Evolutionary conservation across 805 yeast species (phyloP).

Genomic region (Yarrowia keelungensis): DNA sequence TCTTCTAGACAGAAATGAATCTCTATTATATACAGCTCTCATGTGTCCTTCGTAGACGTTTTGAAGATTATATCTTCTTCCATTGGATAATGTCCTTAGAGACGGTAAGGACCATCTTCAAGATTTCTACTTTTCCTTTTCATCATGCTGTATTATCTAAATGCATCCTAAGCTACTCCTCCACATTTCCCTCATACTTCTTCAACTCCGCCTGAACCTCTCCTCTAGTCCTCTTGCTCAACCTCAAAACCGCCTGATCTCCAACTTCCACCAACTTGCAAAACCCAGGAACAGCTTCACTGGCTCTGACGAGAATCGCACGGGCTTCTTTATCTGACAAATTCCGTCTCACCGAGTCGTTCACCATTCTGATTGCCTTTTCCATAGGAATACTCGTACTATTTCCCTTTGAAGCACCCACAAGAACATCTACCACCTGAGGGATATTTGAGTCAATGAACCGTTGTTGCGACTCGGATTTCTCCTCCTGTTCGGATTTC

Average conservation of each 20-base stretch:
- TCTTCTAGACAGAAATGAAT: too few relatives aligned
- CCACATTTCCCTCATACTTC: background rate
- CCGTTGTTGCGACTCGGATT: conserved; percentile 1
- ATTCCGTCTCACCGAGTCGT: conserved; percentile 11
- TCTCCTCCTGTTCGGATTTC: background rate
- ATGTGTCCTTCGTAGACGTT: too few relatives aligned
- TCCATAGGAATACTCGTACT: background rate
- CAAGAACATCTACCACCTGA: background rate
- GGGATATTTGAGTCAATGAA: conserved; percentile 28
- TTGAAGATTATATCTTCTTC: too few relatives aligned
- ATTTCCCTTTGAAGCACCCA: background rate
- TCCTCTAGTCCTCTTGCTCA: conserved; percentile 19
- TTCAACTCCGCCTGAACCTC: background rate
- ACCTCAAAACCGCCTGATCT: conserved; percentile 9
- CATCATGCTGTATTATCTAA: too few relatives aligned
- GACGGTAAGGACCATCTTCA: too few relatives aligned
- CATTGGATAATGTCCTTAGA: too few relatives aligned
- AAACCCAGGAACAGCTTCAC: conserved; percentile 3
- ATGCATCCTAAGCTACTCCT: too few relatives aligned
- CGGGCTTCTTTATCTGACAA: conserved; percentile 18
- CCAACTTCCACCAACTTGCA: conserved; percentile 26
- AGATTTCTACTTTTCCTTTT: too few relatives aligned
- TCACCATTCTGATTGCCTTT: conserved; percentile 7
- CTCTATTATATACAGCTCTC: too few relatives aligned
- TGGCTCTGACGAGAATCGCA: conserved; percentile 10